phyloP scores from a whole-genome alignment of 164 flowering plant species.

The Aristolochia fimbriata region DNA sequence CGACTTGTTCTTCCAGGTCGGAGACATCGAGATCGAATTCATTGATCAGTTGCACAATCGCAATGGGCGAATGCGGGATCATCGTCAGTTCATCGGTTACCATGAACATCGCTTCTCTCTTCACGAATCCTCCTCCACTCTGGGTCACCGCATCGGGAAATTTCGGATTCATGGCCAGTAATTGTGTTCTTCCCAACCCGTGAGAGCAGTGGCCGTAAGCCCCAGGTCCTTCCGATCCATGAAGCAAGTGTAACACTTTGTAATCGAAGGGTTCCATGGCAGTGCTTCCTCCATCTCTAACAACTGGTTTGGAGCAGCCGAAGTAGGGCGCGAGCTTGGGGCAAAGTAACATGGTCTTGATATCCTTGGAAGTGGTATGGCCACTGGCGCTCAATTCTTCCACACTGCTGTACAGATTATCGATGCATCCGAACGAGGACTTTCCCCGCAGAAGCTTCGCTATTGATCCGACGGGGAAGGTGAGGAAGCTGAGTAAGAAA shows the following conservation, averaged over 20 bases:
- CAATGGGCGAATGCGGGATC: constrained; percentile 10
- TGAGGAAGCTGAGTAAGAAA: constrained; percentile 17
- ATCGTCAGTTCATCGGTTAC: constrained; percentile 9
- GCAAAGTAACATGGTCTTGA: no score
- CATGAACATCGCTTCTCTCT: constrained; percentile 1
- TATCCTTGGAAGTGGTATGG: constrained; percentile 3
- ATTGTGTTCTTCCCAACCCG: not conserved
- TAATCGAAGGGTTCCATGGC: no score
- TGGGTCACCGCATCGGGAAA: not conserved
- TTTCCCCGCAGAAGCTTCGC: constrained; percentile 2
- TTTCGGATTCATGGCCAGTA: not conserved
- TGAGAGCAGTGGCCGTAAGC: not conserved
- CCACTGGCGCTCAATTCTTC: not conserved
- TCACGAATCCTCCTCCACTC: constrained; percentile 8
- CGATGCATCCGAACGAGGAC: constrained; percentile 6
- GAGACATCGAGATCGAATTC: not conserved
- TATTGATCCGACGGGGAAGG: constrained; percentile 11
- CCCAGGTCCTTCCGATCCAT: not conserved
- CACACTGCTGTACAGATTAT: constrained; percentile 13
- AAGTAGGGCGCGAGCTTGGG: no score
- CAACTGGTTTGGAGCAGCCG: no score
- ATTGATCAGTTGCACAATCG: constrained; percentile 3
- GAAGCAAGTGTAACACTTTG: no score
- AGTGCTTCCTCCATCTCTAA: not conserved
- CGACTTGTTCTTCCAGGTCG: constrained; percentile 8